phyloP scores from a whole-genome alignment of 2,329 filamentous ascomycete species.

The Monilinia fructicola region DNA sequence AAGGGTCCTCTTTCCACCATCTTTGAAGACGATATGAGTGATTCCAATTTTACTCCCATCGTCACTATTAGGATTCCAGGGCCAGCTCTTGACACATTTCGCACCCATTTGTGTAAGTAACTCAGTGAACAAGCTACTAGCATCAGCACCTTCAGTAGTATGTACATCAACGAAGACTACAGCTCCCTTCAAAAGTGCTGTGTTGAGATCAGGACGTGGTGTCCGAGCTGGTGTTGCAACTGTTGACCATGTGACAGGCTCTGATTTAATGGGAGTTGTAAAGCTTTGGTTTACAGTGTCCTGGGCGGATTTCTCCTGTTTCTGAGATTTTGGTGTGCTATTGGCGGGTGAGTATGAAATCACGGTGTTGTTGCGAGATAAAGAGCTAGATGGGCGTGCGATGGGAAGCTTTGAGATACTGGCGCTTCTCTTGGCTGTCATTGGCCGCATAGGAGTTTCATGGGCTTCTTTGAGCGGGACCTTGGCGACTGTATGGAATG shows the following conservation, averaged over 20 bases:
- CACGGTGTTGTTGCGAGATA: conserved; percentile 52
- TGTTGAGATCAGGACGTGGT: conserved; percentile 54
- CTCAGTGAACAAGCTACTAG: conserved; percentile 77
- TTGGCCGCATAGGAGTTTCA: conserved; percentile 44
- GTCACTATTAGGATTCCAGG: conserved; percentile 56
- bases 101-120: conserved; percentile 80
- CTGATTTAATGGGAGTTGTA: conserved; percentile 46
- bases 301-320: conserved; percentile 9
- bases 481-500: conserved; percentile 74
- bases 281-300: conserved; percentile 29
- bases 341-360: conserved; percentile 57
- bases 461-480: conserved; percentile 69
- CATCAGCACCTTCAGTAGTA: conserved; percentile 77
- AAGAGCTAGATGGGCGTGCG: conserved; percentile 44
- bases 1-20: conserved; percentile 75
- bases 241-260: conserved; percentile 51
- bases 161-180: conserved; percentile 83
- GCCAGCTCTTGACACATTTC: conserved; percentile 72
- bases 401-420: conserved; percentile 47
- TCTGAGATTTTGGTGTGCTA: conserved; percentile 30
- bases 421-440: conserved; percentile 45
- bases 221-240: conserved; percentile 57
- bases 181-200: conserved; percentile 62
- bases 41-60: conserved; percentile 62
- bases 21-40: conserved; percentile 88